Evolutionary conservation across 768 basidiomycete species (phyloP).

Genomic region (Hydnomerulius pinastri): DNA sequence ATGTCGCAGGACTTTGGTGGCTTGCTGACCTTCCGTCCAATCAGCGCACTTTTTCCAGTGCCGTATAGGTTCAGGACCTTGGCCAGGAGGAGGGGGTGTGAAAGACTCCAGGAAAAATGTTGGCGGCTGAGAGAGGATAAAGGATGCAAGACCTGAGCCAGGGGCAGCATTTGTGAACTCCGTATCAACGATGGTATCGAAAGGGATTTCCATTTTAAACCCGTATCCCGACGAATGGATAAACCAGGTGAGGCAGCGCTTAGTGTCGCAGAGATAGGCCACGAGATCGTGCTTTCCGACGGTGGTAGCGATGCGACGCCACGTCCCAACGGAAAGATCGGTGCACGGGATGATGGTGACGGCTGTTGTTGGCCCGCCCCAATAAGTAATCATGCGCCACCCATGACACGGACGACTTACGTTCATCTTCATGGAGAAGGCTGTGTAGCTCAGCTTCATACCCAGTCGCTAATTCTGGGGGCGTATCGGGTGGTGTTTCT

Average conservation of each 20-base stretch:
- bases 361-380: conserved; percentile 40
- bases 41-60: conserved; percentile 69
- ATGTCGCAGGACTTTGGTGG: conserved; percentile 63
- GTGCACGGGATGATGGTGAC: conserved; percentile 77
- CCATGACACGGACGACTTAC: conserved; percentile 44
- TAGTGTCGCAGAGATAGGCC: conserved; percentile 71
- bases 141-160: conserved; percentile 59
- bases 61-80: conserved; percentile 32
- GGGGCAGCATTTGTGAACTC: conserved; percentile 56
- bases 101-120: conserved; percentile 64
- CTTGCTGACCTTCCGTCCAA: conserved; percentile 78
- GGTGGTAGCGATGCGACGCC: conserved; percentile 69
- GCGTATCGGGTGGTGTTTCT: conserved; percentile 46
- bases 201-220: conserved; percentile 87
- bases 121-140: conserved; percentile 68
- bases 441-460: conserved; percentile 61
- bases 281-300: conserved; percentile 64
- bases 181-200: conserved; percentile 58
- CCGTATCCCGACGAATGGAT: conserved; percentile 70
- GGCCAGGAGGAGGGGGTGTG: conserved; percentile 29
- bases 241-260: conserved; percentile 75
- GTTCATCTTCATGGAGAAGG: conserved; percentile 75
- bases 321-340: conserved; percentile 73
- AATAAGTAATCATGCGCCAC: neutral
- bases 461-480: conserved; percentile 52